Evolutionary conservation across 257 asterid species (phyloP).

Genomic region (Agastache rugosa): DNA sequence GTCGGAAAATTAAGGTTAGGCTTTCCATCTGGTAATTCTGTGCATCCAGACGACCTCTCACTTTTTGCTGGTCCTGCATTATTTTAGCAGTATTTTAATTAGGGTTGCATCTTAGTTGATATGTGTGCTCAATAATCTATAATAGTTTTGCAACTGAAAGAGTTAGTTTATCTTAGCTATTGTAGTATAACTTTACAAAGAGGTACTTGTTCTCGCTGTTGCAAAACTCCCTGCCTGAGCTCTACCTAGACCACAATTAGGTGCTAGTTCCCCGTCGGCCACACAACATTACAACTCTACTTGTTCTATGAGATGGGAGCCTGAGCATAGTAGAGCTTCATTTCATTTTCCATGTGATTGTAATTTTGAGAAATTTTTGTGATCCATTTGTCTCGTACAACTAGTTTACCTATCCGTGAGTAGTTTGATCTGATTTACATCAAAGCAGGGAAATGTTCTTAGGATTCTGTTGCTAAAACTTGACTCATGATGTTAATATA

Average conservation of each 20-base stretch:
- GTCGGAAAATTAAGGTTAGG: slow-evolving; percentile 91
- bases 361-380: background rate
- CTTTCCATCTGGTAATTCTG: slow-evolving; percentile 27
- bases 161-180: background rate
- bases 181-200: background rate
- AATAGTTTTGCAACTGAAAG: background rate
- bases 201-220: background rate
- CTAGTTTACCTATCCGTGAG: too few species aligned
- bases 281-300: background rate
- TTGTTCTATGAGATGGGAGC: slow-evolving; percentile 1
- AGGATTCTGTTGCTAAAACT: background rate
- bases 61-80: slow-evolving; percentile 8
- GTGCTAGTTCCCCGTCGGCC: background rate
- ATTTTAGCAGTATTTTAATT: background rate
- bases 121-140: background rate
- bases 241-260: background rate
- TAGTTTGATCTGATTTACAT: too few species aligned
- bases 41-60: slow-evolving; percentile 8
- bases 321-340: background rate
- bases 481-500: background rate
- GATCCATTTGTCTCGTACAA: too few species aligned
- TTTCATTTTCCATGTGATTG: slow-evolving; percentile 4
- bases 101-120: background rate
- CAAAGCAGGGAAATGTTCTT: background rate
- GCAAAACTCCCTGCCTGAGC: background rate